Conservation (phyloP, 495 filamentous ascomycete genomes). For the Neohortaea acidophila region DNA sequence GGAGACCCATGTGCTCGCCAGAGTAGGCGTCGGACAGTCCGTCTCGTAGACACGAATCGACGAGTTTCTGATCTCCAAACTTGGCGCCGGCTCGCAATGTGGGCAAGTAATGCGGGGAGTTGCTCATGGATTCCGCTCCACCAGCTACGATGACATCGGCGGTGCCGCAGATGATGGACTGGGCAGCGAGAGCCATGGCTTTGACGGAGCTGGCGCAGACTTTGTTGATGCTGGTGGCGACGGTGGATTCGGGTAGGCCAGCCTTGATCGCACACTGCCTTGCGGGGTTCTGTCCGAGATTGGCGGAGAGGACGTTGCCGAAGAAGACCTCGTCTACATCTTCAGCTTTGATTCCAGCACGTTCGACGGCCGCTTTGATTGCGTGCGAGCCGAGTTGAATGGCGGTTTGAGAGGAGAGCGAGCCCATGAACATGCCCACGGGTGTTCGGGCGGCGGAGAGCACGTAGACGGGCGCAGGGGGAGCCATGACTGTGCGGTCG, state of each 20-base stretch:
- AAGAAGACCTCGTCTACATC: slow-evolving; percentile 94
- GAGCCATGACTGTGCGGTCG: slow-evolving; percentile 7
- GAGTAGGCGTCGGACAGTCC: slow-evolving; percentile 85
- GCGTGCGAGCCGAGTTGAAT: slow-evolving; percentile 78
- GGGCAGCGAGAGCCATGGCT: slow-evolving; percentile 83
- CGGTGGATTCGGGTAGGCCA: slow-evolving; percentile 59
- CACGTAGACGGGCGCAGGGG: slow-evolving; percentile 78
- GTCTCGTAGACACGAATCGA: slow-evolving; percentile 85
- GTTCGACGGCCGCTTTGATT: slow-evolving; percentile 81
- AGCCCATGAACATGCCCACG: slow-evolving; percentile 81
- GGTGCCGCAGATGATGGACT: slow-evolving; percentile 91
- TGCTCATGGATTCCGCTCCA: slow-evolving; percentile 94
- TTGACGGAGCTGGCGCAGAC: slow-evolving; percentile 92
- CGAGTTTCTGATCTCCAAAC: slow-evolving; percentile 70
- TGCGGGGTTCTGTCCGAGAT: slow-evolving; percentile 90
- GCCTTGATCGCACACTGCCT: slow-evolving; percentile 83
- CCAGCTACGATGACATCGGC: slow-evolving; percentile 82
- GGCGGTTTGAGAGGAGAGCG: slow-evolving; percentile 71
- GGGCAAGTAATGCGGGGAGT: slow-evolving; percentile 90
- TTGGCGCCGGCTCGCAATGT: slow-evolving; percentile 69
- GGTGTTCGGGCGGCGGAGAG: slow-evolving; percentile 83
- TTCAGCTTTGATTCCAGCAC: slow-evolving; percentile 67
- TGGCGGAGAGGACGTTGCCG: slow-evolving; percentile 93
- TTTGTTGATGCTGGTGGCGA: slow-evolving; percentile 94
- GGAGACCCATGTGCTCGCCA: slow-evolving; percentile 86